These are phyloP conservation scores for Paragyromitra xinjiangensis DNA, from an alignment of 495 filamentous ascomycete genomes.

Conservation along the genomic window DNA sequence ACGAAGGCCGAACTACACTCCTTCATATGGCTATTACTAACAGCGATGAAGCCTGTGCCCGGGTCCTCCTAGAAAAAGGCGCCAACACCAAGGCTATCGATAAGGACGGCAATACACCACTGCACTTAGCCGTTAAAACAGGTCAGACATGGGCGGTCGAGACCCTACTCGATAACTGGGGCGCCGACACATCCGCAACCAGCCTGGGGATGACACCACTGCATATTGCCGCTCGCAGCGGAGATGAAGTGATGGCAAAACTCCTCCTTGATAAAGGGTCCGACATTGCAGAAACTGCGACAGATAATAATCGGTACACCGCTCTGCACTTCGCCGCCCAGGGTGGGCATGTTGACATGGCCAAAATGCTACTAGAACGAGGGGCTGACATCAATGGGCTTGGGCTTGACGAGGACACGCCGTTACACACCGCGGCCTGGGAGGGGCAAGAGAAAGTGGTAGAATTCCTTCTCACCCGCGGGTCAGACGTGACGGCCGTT, in stretches of 20 bases:
- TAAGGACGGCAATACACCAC: neutral
- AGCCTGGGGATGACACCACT: neutral
- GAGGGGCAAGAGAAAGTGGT: neutral
- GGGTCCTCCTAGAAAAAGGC: neutral
- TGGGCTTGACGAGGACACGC: neutral
- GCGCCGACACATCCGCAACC: neutral
- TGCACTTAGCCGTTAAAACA: neutral
- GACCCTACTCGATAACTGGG: neutral
- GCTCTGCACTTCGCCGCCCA: neutral
- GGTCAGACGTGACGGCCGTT: neutral
- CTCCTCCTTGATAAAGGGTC: slow-evolving; percentile 10
- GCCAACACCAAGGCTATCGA: neutral
- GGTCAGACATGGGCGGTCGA: neutral
- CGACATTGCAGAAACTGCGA: neutral
- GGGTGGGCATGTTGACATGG: neutral
- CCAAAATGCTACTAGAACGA: neutral
- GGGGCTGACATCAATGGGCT: neutral
- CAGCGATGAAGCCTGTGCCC: neutral
- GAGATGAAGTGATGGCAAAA: neutral
- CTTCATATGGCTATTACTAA: neutral
- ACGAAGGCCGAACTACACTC: neutral
- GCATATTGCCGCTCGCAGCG: neutral
- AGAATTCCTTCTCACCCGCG: neutral
- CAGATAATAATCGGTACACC: neutral
- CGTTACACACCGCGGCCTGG: neutral